These are phyloP conservation scores for Vaccinium macrocarpon DNA, from an alignment of 148 eudicot species.

Conservation along the genomic window DNA sequence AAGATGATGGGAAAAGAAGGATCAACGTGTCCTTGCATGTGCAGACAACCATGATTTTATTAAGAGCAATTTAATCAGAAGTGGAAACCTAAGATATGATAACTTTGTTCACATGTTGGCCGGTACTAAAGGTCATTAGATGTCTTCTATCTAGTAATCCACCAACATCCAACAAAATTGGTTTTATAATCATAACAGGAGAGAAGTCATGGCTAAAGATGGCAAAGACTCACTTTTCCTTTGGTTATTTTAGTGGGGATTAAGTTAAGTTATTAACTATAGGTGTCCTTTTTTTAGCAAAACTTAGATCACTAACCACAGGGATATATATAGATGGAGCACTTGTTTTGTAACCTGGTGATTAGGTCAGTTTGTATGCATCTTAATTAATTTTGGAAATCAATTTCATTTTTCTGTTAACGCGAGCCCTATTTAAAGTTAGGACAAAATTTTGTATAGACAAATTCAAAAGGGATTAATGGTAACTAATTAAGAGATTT, in stretches of 20 bases:
- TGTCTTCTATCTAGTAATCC: constrained; percentile 5
- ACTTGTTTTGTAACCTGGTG: no score
- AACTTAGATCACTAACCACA: neutral
- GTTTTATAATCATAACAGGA: neutral
- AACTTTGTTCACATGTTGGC: constrained; percentile 5
- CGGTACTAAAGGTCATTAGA: neutral
- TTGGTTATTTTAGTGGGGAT: neutral
- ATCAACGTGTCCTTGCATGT: constrained; percentile 6
- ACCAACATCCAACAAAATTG: neutral
- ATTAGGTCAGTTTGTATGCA: no score
- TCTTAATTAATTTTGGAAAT: no score
- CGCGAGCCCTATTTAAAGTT: no score
- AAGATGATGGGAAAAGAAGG: neutral
- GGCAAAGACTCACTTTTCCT: constrained; percentile 7
- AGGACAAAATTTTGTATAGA: no score
- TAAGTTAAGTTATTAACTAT: neutral
- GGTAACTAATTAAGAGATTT: no score
- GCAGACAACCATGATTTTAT: neutral
- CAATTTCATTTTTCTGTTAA: no score
- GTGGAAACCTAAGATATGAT: neutral
- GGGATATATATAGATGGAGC: no score
- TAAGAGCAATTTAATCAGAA: neutral
- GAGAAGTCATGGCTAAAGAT: neutral
- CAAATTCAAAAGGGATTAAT: no score
- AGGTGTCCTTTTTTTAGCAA: no score